Conservation (phyloP, 495 filamentous ascomycete genomes). For the Xylaria acuta region DNA sequence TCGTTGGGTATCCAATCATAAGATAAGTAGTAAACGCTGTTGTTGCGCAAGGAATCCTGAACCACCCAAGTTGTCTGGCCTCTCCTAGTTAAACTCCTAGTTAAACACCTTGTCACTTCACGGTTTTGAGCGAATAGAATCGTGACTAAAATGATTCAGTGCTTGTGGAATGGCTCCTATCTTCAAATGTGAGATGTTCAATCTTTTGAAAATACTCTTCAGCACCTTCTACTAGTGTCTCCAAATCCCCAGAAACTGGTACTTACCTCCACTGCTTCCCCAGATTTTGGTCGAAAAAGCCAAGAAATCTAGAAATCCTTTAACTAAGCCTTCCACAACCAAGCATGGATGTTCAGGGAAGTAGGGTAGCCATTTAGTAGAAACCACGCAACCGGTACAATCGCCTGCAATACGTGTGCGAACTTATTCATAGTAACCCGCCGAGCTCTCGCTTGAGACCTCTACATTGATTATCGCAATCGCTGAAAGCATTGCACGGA, state of each 20-base stretch:
- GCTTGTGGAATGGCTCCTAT: neutral
- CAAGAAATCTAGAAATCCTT: conserved; percentile 7
- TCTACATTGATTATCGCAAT: neutral
- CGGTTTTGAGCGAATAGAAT: neutral
- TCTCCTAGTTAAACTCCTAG: no score
- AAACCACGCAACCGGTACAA: neutral
- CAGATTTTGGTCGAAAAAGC: neutral
- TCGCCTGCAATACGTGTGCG: no score
- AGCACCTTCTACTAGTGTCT: neutral
- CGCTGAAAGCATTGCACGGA: neutral
- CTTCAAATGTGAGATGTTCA: neutral
- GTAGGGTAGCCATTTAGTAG: neutral
- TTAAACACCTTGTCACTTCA: neutral
- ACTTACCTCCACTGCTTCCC: conserved; percentile 9
- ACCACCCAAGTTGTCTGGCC: neutral
- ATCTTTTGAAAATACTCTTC: neutral
- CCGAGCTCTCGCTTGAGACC: no score
- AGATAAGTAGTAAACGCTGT: neutral
- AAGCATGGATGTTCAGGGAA: neutral
- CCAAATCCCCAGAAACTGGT: conserved; percentile 3
- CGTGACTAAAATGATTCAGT: neutral
- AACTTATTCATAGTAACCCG: no score
- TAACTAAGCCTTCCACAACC: neutral
- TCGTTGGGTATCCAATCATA: neutral
- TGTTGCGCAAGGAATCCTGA: neutral